Base-by-base conservation (phyloP, 305 asterid genomes). In the Fraxinus greggii region DNA sequence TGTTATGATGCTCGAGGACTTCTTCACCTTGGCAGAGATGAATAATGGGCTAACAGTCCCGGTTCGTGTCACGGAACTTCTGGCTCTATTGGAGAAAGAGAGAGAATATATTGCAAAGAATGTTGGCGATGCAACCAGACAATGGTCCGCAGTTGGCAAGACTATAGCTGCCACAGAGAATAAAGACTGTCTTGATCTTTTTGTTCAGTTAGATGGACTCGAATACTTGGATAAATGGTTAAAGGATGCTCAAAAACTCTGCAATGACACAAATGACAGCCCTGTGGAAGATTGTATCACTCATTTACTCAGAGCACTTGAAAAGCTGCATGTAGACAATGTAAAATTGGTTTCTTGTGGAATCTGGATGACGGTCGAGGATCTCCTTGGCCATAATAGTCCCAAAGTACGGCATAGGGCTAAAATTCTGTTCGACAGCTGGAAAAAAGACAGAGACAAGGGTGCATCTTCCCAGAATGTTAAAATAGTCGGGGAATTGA, bases 161-260 rank as follows among this genome's bases (percentile, higher is more conserved):
- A 89, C 90, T 74, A 82, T 93, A 86, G 90, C 89, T 81, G 93
- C 93, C 38, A 93, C 96, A 42, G 92, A 92, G 77, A 92, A 89
- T 79, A 81, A 85, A 83, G 97, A 92, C 4, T 93, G 93, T 76
- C 91, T 93, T 70, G 90, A 89, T 85, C 91, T 90, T 85, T 92
- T 93, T 79, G 69, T 92, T 84, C 90, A 89, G 83, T 88, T 90
- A 80, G 93, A 89, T 83, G 97, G 93, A 59, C 91, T 89, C 75
- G 59, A 83, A 29, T 88, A 82, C 78, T 67, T 90, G 79, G 81
- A 77, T 35, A 89, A 88, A 82, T 89, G 97, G 94, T 83, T 92
- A 78, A 89, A 85, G 81, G 92, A 89, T 76, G 92, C 92, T 51
- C 90, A 86, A 83, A 90, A 80, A 78, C 85, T 90, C 15, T 85